Base-by-base conservation (phyloP, 2,329 filamentous ascomycete species). In the Exophiala sideris region DNA sequence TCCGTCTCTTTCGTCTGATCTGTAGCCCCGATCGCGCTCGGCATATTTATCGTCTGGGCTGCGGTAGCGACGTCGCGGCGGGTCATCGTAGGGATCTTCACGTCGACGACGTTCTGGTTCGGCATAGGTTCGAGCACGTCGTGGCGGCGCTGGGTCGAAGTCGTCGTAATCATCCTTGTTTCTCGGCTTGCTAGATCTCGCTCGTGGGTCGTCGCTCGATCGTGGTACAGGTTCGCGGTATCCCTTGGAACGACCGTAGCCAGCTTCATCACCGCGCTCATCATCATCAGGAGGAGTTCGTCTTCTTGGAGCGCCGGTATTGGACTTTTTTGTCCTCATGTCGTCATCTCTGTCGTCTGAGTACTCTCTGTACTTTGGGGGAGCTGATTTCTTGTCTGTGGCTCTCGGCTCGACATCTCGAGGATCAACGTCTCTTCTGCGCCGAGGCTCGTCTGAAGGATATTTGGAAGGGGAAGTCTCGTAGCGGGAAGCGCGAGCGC, bases 1-100 rank as follows among this genome's bases (percentile, higher is more conserved):
- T 20, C 42, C 51, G 32, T 56, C 56, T 35, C 56, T 48, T 10
- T 38, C 51, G 45, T 62, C 59, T 10, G 57, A 60, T 46, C 48
- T 47, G 40, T 59, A 59, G n/a, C 53, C 52, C 39, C 50, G 50
- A 14, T 62, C 58, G 7, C 52, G 56, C 34, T 61, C 56, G 14
- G 44, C 34, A 41, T 60, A 44, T 52, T 45, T 53, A 42, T 62
- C 60, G 34, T 56, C 57, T 8, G 51, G 51, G 16, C 54, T 60
- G 50, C 48, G 50, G 33, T 54, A 53, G 12, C 56, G 58, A 21
- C 55, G 47, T 12, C 54, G 45, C 3, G 51, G 56, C 47, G 45
- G 47, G 2, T 56, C 54, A 36, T 58, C 56, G 41, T 59, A 58
- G 8, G 36, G 35, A 48, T 57, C 54, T 32, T 60, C 58, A 14